These are phyloP conservation scores for Melanomma pulvis-pyrius DNA, from an alignment of 495 filamentous ascomycete species.

Conservation along the genomic window DNA sequence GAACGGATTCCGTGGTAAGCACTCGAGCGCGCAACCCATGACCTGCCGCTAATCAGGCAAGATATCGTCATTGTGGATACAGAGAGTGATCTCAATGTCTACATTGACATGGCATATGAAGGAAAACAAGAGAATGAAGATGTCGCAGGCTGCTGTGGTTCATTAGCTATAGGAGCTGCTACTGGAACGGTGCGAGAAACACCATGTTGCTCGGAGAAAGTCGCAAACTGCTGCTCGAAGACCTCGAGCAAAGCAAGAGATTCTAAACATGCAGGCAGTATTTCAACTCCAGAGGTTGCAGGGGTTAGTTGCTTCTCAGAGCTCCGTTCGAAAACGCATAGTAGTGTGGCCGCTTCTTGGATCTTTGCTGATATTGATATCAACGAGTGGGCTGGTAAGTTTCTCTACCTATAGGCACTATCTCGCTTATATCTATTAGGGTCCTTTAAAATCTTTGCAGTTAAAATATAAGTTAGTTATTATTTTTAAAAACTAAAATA, in stretches of 20 bases:
- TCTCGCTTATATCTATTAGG: constrained; percentile 3
- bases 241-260: background rate
- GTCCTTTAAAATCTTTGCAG: constrained; percentile 37
- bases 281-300: too few species aligned
- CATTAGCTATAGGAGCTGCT: background rate
- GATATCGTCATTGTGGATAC: constrained; percentile 59
- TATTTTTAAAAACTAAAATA: too few species aligned
- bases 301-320: background rate
- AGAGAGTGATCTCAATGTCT: constrained; percentile 61
- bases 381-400: constrained; percentile 59
- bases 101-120: constrained; percentile 46
- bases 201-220: too few species aligned
- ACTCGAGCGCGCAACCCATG: background rate
- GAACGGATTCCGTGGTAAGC: constrained; percentile 59
- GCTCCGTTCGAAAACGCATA: background rate
- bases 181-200: background rate
- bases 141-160: background rate
- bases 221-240: constrained; percentile 1
- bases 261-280: background rate
- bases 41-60: constrained; percentile 32
- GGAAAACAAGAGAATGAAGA: background rate
- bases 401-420: background rate
- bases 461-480: constrained; percentile 27
- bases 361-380: constrained; percentile 45
- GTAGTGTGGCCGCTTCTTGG: too few species aligned